Base-by-base conservation (phyloP, 148 eudicot species). In the Vaccinium vitisidaea region DNA sequence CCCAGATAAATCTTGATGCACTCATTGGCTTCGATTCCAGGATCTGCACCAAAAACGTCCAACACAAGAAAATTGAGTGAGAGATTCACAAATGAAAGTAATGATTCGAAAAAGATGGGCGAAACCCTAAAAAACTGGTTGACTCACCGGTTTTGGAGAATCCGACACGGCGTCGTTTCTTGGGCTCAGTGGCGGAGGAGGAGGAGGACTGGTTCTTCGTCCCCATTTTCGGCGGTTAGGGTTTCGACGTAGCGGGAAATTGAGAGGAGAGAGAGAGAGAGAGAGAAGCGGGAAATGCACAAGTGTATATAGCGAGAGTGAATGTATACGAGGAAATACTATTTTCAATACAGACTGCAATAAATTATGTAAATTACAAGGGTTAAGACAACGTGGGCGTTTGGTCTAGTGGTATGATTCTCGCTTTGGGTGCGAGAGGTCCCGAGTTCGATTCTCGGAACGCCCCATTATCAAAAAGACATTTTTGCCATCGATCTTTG, bases 1-100 rank as follows among this genome's bases (percentile, higher is more conserved):
- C 99, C 98, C 9, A 96, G 83, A 80, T 91, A 94, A 53, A 96
- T 93, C 81, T 89, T 89, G 88, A 96, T 87, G 92, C 99, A 96
- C 15, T 96, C 94, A 58, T 88, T 94, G 5, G 95, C 91, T 90
- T 92, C 95, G 55, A 93, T 84, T 48, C 99, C 99, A 39, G 89
- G 80, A 89, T 93, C 99, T 94, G 90, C 85, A 80, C 16, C 48
- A 78, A 80, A 84, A 69, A 25, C 27, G 21, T 71, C 74, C 32
- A 71, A 82, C 9, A 27, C 55, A 54, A 80, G 13, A 8, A 82
- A 80, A 53, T 25, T 36, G 48, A 11, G 46, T 30, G 56, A 71
- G 36, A 46, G 15, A 63, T 56, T n/a, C 43, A 81, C 87, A 65
- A 7, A 52, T 69, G n/a, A 5, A 85, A 27, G 10, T 25, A 67